These are phyloP conservation scores for Debaryomyces psychrophilus DNA, from an alignment of 1,139 yeast genomes.

Conservation along the genomic window DNA sequence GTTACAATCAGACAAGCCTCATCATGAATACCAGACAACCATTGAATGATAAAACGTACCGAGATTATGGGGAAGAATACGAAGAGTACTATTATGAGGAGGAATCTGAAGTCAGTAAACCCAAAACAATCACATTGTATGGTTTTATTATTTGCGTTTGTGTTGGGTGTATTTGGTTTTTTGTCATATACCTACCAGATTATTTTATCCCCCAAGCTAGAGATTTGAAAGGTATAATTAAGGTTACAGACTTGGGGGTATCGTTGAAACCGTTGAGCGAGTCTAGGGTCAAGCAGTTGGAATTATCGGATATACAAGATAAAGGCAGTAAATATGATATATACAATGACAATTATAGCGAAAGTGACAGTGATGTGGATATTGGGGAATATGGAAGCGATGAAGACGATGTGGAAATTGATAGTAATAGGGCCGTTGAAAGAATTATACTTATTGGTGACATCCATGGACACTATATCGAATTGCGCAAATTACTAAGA, in stretches of 20 bases:
- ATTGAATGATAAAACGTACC: not conserved
- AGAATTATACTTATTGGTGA: constrained; percentile 80
- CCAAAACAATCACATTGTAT: constrained; percentile 15
- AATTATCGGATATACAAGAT: constrained; percentile 13
- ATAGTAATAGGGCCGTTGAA: constrained; percentile 22
- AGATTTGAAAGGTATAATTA: constrained; percentile 29
- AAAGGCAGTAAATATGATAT: constrained; percentile 6
- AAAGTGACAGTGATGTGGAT: constrained; percentile 9
- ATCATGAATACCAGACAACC: not conserved
- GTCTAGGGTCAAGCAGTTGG: constrained; percentile 21
- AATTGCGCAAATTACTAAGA: constrained; percentile 54
- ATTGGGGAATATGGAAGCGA: constrained; percentile 6
- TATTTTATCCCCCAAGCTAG: constrained; percentile 39
- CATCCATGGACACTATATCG: constrained; percentile 75
- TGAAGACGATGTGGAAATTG: not conserved
- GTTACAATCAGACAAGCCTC: not conserved
- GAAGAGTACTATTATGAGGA: constrained; percentile 19
- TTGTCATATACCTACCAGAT: constrained; percentile 38
- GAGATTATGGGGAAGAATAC: not conserved
- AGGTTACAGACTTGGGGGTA: constrained; percentile 30
- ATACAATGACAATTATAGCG: constrained; percentile 6
- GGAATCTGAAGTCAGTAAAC: constrained; percentile 18
- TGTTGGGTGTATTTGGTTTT: constrained; percentile 23
- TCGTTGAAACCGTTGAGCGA: constrained; percentile 28
- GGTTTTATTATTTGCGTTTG: not conserved